phyloP scores from a whole-genome alignment of 23 red algal species.

The Cyanidiococcus yangmingshanensis region DNA sequence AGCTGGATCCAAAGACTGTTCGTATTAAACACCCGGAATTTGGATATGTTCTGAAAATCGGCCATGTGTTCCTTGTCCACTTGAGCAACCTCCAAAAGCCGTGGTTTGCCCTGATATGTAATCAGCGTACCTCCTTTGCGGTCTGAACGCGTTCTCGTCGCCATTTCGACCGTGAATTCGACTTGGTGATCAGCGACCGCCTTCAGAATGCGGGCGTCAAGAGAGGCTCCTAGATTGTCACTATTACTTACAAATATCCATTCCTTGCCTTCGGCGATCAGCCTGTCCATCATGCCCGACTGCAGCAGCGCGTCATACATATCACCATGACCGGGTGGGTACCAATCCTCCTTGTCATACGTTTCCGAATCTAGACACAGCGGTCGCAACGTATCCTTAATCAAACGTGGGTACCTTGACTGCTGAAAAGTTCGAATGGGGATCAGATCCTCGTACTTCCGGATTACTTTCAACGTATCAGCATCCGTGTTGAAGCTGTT shows the following conservation, averaged over 20 bases:
- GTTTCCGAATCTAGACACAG: constrained; percentile 48
- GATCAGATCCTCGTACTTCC: constrained; percentile 91
- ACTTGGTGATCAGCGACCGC: constrained; percentile 55
- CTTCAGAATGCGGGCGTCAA: constrained; percentile 84
- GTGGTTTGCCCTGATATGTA: constrained; percentile 81
- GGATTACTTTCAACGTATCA: constrained; percentile 93
- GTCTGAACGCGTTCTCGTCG: constrained; percentile 87
- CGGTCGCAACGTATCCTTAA: constrained; percentile 83
- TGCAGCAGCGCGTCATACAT: constrained; percentile 65
- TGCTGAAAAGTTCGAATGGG: constrained; percentile 94
- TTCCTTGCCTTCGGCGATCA: constrained; percentile 91
- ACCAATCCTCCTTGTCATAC: constrained; percentile 83
- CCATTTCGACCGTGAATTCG: constrained; percentile 96
- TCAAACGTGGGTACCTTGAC: constrained; percentile 69
- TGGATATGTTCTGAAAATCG: constrained; percentile 91
- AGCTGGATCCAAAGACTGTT: constrained; percentile 94
- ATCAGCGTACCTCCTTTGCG: constrained; percentile 98
- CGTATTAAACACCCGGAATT: constrained; percentile 99
- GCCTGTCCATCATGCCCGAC: constrained; percentile 73
- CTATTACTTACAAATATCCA: constrained; percentile 94
- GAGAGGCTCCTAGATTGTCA: constrained; percentile 92
- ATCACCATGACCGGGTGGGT: constrained; percentile 96
- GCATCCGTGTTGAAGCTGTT: constrained; percentile 90
- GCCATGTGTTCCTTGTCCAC: constrained; percentile 77
- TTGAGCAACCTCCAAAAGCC: constrained; percentile 87